A percentile compares a stretch with the other conserved stretches of the same genome.
Conservation (phyloP, 148 eudicot species). For the Mesembryanthemum crystallinum region DNA sequence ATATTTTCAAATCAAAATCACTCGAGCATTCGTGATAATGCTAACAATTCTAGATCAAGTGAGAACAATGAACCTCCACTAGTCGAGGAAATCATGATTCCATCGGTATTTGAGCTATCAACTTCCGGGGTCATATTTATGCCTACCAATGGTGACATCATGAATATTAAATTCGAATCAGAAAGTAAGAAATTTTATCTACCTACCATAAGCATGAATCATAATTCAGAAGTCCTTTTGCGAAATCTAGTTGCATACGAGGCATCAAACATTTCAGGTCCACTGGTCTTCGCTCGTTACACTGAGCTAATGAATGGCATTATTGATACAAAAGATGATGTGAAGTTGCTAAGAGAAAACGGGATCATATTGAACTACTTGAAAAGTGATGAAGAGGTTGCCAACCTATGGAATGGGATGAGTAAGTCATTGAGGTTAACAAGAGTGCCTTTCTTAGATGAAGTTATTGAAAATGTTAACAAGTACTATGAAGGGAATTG, state of each 20-base stretch:
- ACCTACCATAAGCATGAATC: constrained; percentile 26
- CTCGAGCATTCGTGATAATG: not conserved
- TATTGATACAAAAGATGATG: constrained; percentile 56
- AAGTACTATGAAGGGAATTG: constrained; percentile 43
- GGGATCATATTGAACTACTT: constrained; percentile 49
- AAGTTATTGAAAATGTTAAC: constrained; percentile 54
- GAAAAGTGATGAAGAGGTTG: constrained; percentile 56
- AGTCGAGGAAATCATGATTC: constrained; percentile 40
- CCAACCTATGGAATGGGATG: constrained; percentile 63
- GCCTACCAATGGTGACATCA: constrained; percentile 26
- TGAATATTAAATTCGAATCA: constrained; percentile 25
- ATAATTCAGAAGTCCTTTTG: constrained; percentile 26
- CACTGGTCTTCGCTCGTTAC: constrained; percentile 46
- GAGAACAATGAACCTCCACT: constrained; percentile 13
- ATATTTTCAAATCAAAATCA: constrained; percentile 3
- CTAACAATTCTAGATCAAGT: constrained; percentile 5
- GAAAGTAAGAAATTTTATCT: constrained; percentile 19
- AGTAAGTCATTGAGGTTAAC: constrained; percentile 47
- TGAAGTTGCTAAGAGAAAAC: constrained; percentile 40
- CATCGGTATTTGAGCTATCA: constrained; percentile 28
- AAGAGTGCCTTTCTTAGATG: constrained; percentile 48
- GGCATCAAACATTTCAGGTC: constrained; percentile 36
- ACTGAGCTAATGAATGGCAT: constrained; percentile 67
- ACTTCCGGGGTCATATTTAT: constrained; percentile 25
- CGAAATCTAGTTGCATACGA: constrained; percentile 57